Conservation (phyloP, 495 filamentous ascomycete species). For the Aspergillus taichungensis region DNA sequence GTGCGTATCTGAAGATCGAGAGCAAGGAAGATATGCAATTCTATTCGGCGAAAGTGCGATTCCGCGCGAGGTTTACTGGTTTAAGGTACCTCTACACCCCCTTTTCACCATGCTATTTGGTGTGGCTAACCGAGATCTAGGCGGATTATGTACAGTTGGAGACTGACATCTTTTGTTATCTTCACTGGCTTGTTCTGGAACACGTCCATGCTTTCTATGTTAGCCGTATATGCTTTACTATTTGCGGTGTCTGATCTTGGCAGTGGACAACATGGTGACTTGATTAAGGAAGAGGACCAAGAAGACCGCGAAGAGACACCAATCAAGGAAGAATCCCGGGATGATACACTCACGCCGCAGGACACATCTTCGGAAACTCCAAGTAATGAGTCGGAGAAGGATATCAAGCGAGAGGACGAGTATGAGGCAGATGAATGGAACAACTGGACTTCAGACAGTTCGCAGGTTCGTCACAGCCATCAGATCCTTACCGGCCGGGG, state of each 20-base stretch:
- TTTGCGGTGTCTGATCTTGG: constrained; percentile 21
- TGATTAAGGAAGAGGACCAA: constrained; percentile 21
- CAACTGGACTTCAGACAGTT: background rate
- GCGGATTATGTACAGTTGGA: constrained; percentile 80
- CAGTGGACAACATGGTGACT: constrained; percentile 10
- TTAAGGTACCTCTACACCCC: constrained; percentile 40
- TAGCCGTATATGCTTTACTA: constrained; percentile 49
- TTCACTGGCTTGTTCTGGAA: constrained; percentile 67
- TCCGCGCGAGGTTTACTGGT: constrained; percentile 65
- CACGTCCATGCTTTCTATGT: constrained; percentile 53
- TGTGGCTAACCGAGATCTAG: constrained; percentile 21
- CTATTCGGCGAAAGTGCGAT: constrained; percentile 57
- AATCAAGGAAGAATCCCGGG: constrained; percentile 25
- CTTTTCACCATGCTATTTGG: background rate
- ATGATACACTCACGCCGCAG: constrained; percentile 7
- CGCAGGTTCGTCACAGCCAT: too few species aligned
- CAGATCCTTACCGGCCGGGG: background rate
- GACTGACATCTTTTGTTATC: constrained; percentile 55
- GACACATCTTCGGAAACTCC: constrained; percentile 8
- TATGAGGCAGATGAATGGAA: constrained; percentile 12
- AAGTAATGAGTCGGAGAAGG: background rate
- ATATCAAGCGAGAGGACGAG: constrained; percentile 16
- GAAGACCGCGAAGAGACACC: constrained; percentile 5
- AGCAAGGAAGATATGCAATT: constrained; percentile 59
- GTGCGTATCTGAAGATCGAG: constrained; percentile 57